Conservation (phyloP, 2,329 filamentous ascomycete species). For the Juglanconis oblonga region DNA sequence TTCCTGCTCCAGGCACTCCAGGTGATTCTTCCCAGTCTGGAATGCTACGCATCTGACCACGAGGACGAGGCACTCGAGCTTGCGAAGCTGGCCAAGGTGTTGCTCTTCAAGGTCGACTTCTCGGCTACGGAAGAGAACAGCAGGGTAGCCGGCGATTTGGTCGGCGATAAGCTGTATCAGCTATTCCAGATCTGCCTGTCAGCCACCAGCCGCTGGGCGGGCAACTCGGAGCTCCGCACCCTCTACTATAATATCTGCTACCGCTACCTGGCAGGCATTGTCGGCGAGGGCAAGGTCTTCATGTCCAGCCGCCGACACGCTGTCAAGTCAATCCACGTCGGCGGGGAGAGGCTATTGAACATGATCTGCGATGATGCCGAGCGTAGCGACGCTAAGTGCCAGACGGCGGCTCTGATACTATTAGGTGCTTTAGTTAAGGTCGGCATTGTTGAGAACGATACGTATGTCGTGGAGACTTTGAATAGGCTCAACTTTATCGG, state of each 20-base stretch:
- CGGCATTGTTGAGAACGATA: constrained; percentile 67
- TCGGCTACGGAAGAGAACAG: constrained; percentile 40
- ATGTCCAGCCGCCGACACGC: constrained; percentile 54
- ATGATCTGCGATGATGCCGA: constrained; percentile 92
- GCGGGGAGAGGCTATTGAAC: constrained; percentile 77
- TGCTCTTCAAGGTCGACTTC: constrained; percentile 71
- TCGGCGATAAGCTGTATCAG: constrained; percentile 86
- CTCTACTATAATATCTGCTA: constrained; percentile 91
- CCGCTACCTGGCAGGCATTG: constrained; percentile 73
- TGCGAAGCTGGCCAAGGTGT: constrained; percentile 69
- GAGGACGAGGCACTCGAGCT: constrained; percentile 71
- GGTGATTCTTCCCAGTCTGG: constrained; percentile 82
- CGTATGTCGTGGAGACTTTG: constrained; percentile 74
- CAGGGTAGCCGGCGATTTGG: constrained; percentile 61
- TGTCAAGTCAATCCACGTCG: constrained; percentile 65
- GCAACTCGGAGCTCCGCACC: constrained; percentile 70
- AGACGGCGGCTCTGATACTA: constrained; percentile 83
- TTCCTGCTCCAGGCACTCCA: constrained; percentile 87
- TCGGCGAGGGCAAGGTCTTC: constrained; percentile 48
- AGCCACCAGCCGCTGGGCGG: constrained; percentile 72
- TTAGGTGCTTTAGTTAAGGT: constrained; percentile 74
- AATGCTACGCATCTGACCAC: constrained; percentile 69
- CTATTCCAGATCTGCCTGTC: constrained; percentile 84
- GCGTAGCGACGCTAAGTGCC: constrained; percentile 75
- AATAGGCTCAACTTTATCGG: constrained; percentile 87